phyloP scores from a whole-genome alignment of 129 eudicot genomes.

The Chrysanthemum seticuspe region DNA sequence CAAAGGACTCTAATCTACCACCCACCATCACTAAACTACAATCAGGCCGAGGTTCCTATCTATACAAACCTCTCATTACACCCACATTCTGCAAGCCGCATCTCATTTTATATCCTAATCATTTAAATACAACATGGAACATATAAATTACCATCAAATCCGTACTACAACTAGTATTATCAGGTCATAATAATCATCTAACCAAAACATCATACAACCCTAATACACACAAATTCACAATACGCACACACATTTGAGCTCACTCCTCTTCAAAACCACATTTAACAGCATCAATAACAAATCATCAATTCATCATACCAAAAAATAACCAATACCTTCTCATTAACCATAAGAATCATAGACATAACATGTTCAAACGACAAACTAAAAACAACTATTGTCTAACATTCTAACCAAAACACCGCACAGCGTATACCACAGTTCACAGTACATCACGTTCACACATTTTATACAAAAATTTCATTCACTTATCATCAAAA shows the following conservation, averaged over 20 bases:
- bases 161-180: not conserved
- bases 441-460: too few relatives aligned
- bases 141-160: not conserved
- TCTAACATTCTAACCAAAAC: too few relatives aligned
- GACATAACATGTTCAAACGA: slow-evolving; percentile 96
- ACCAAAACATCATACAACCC: slow-evolving; percentile 3
- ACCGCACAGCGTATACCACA: too few relatives aligned
- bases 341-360: slow-evolving; percentile 93
- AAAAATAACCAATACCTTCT: slow-evolving; percentile 58
- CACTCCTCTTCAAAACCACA: not conserved
- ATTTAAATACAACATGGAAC: not conserved
- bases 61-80: not conserved
- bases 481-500: too few relatives aligned
- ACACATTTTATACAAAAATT: too few relatives aligned
- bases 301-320: not conserved
- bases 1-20: not conserved
- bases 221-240: not conserved
- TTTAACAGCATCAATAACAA: not conserved
- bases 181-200: not conserved
- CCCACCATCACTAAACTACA: slow-evolving; percentile 8
- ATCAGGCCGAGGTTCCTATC: not conserved
- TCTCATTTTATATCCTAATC: not conserved
- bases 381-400: slow-evolving; percentile 12
- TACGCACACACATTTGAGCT: not conserved
- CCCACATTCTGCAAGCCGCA: too few relatives aligned